Base-by-base conservation (phyloP, 176 grass and related monocot genomes). In the Aegilops sharonensis region DNA sequence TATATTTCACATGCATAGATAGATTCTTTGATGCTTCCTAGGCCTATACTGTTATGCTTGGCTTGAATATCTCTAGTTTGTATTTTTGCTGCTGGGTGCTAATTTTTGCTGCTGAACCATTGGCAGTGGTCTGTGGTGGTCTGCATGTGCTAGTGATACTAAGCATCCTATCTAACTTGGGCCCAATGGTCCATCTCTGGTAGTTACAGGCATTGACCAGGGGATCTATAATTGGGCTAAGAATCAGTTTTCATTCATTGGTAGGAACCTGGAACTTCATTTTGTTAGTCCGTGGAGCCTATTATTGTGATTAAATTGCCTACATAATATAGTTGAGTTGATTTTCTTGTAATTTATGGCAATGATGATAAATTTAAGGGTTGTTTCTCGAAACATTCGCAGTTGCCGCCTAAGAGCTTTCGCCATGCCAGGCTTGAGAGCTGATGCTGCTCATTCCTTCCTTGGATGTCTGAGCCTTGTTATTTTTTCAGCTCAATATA, bases 351-450 rank as follows among this genome's bases (percentile, higher is more conserved):
- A 32, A 32, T 54, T 1, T 42, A 54, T 0, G 14, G 73, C 9
- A 4, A 21, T 76, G 73, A 76, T 76, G 45, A 54, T 20, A 54
- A 30, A 76, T 76, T 31, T 32, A 85, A 88, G 90, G 85, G 85
- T 92, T 91, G 93, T 90, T 92, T 90, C 93, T 92, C 90, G 72
- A 9, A 68, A 90, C 91, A 92, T 92, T 90, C 85, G 88, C 91
- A 90, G 88, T 87, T 77, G 85, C 85, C 64, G 77, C 81, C 85
- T 18, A 89, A 87, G 91, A 90, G 85, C 85, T 87, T 87, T 90
- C 42, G 88, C 77, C 87, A 4, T 57, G 87, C 91, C 70, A 72
- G 87, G 91, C 84, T 89, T 72, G 87, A 87, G 85, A 90, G 85
- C 71, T 82, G 2, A 18, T 92, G 91, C 91, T 90, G 87, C 31